Evolutionary conservation across 2,329 filamentous ascomycete species (phyloP), one percentile per base, ranked within the genome.

Genomic region (Talaromyces sp.): DNA sequence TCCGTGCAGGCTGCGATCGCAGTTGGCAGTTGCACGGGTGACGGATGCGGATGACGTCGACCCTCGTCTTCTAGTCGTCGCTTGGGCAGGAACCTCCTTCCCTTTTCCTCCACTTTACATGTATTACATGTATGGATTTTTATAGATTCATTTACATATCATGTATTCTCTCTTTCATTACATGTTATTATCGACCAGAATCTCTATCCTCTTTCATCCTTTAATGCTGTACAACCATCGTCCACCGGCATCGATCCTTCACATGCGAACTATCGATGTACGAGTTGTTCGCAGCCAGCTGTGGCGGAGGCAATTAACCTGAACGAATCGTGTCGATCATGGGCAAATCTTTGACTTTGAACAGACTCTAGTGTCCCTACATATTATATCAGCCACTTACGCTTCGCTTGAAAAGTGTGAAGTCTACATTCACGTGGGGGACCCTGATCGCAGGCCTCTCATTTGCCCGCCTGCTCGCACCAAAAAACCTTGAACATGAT

Each of bases 1-100:
- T 39, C 41, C 33, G 58, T 11, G 24, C 31, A 56, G 60, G 22
- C 56, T 59, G 27, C 56, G 56, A 59, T 59, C 37, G 22, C 54
- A 49, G 27, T 50, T 27, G 27, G 6, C 43, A 60, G 63, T 66
- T 66, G 60, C 66, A 65, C 64, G 56, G 59, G 66, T 66, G 66
- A 67, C 65, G 67, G 67, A 69, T 71, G 67, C 67, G 70, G 72
- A 77, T 77, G 75, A 77, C 75, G 75, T 77, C 75, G 74, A 75
- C 73, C 62, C 68, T 68, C 67, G 64, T 61, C 49, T 49, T 43
- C 35, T 37, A 31, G 27, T 37, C 35, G 22, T 27, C 35, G 35
- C 33, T 27, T 39, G 41, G 49, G 60, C 60, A 62, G 60, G 47
- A 52, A 43, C 37, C 50, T 57, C 24, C 24, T 19, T 62, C 22